Evolutionary conservation across 345 rosid species (phyloP).

Genomic region (Populus ilicifolia): DNA sequence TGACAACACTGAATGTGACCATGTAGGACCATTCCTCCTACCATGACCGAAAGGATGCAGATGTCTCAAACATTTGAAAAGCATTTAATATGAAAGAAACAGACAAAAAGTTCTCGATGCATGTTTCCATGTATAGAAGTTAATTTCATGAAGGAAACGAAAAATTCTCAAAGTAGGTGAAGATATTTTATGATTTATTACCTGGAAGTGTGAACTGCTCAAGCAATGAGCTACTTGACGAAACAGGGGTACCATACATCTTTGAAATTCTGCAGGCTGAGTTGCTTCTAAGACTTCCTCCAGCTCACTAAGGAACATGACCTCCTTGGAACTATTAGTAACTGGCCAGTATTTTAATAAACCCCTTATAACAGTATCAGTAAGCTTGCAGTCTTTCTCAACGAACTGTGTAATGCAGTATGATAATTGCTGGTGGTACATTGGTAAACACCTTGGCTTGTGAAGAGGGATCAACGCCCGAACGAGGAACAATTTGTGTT

Average conservation of each 20-base stretch:
- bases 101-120: background rate
- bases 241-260: slow-evolving; percentile 66
- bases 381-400: slow-evolving; percentile 69
- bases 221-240: slow-evolving; percentile 61
- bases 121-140: background rate
- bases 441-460: slow-evolving; percentile 61
- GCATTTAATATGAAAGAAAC: background rate
- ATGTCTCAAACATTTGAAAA: background rate
- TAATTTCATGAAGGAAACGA: background rate
- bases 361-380: slow-evolving; percentile 59
- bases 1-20: background rate
- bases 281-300: slow-evolving; percentile 76
- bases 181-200: slow-evolving; percentile 18
- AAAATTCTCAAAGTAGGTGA: background rate
- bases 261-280: slow-evolving; percentile 62
- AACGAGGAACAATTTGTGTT: slow-evolving; percentile 65
- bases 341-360: slow-evolving; percentile 65
- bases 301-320: slow-evolving; percentile 63
- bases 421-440: slow-evolving; percentile 69
- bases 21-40: background rate
- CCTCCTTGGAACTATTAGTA: slow-evolving; percentile 68
- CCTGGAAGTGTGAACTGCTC: slow-evolving; percentile 79
- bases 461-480: slow-evolving; percentile 66
- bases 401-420: slow-evolving; percentile 65
- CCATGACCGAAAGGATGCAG: background rate